Evolutionary conservation across 2,329 filamentous ascomycete species (phyloP), one percentile per base, ranked within the genome.

Genomic region (Amauroascus niger): DNA sequence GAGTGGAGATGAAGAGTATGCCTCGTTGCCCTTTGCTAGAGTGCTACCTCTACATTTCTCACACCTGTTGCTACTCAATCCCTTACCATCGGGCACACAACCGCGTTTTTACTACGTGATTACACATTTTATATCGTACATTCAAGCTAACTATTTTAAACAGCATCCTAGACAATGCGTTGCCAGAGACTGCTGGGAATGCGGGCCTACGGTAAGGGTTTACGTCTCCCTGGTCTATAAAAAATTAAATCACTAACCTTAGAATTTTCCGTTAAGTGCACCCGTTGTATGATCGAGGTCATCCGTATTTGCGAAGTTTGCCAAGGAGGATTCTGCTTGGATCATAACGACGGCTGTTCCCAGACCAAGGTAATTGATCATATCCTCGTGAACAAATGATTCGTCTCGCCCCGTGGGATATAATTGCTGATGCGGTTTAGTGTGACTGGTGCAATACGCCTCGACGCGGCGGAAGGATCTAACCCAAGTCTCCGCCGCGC

Each of bases 331-430:
- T 95, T 94, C 67, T 96, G 90, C 67, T 78, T 85, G 56, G 77
- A 84, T 53, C 88, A 95, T 65, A 89, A 94, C 60, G 86, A 89
- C 60, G 87, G 87, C 14, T 91, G 86, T 39, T 87, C 84, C 11
- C 70, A 76, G n/a, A 82, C 76, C 64, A 73, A 69, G 62, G 72
- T 74, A 67, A 50, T 47, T n/a, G 24, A 8, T 33, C 30, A 11
- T n/a, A 20, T 46, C 46, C 37, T 55, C 52, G 13, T 20, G 26
- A 4, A 30, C n/a, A 30, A 5, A 30, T 30, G 26, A 30, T 20
- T 49, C 55, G 54, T 11, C 14, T 14, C 18, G 18, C 22, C 20
- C 9, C 22, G 14, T 13, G 22, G 39, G 5, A 30, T 16, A 45
- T 20, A 20, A 49, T 30, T 30, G n/a, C 47, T 57, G 35, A 58